These are phyloP conservation scores for Meyerozyma athensensis DNA, from an alignment of 1,139 yeast species.

Conservation along the genomic window DNA sequence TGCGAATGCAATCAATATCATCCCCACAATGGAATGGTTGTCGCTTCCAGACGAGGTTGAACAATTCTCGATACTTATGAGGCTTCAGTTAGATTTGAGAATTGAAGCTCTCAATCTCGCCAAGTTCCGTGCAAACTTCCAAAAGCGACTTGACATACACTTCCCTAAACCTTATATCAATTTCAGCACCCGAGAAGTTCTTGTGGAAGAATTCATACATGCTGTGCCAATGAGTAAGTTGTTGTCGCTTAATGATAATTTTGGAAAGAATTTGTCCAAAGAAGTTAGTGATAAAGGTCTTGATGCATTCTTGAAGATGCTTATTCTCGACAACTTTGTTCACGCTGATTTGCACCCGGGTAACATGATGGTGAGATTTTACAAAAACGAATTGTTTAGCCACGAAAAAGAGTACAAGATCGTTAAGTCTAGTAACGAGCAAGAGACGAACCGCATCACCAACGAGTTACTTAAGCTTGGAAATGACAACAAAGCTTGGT, in stretches of 20 bases:
- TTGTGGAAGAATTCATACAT: slow-evolving; percentile 80
- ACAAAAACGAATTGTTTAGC: slow-evolving; percentile 44
- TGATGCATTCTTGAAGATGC: slow-evolving; percentile 89
- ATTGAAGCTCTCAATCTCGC: slow-evolving; percentile 81
- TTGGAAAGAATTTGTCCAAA: slow-evolving; percentile 56
- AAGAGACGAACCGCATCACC: slow-evolving; percentile 46
- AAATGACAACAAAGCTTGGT: slow-evolving; percentile 44
- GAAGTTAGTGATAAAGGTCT: slow-evolving; percentile 83
- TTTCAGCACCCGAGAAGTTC: slow-evolving; percentile 64
- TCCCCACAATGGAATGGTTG: slow-evolving; percentile 98
- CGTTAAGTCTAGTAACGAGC: slow-evolving; percentile 41
- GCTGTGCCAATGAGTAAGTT: slow-evolving; percentile 80
- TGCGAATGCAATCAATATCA: slow-evolving; percentile 59
- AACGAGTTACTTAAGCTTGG: slow-evolving; percentile 37
- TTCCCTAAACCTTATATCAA: slow-evolving; percentile 76
- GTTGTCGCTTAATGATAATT: slow-evolving; percentile 39
- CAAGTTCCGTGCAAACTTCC: slow-evolving; percentile 62
- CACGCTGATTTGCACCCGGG: slow-evolving; percentile 98
- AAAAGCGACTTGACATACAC: slow-evolving; percentile 55
- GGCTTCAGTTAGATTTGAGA: slow-evolving; percentile 79
- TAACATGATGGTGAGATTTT: slow-evolving; percentile 77
- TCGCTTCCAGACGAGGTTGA: slow-evolving; percentile 92
- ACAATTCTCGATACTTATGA: slow-evolving; percentile 82
- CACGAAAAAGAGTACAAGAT: slow-evolving; percentile 46
- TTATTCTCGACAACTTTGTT: slow-evolving; percentile 84